Base-by-base conservation (phyloP, 768 basidiomycete species). In the Scleroderma bovista region DNA sequence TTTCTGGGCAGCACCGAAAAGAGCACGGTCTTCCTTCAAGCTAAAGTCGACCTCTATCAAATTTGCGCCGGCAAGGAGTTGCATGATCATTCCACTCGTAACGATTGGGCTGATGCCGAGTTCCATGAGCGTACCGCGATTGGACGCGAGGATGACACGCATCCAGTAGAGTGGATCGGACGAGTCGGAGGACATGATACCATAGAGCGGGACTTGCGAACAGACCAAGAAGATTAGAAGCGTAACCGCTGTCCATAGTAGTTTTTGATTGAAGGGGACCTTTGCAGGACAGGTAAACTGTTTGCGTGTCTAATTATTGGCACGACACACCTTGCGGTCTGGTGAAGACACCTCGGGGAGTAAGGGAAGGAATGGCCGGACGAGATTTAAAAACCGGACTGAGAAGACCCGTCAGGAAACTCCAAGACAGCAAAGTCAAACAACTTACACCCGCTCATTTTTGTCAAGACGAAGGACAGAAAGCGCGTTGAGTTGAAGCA, bases 61-160 rank as follows among this genome's bases (percentile, higher is more conserved):
- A 69, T 93, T 97, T 36, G 96, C 95, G 49, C 96, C 96, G 16
- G 95, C 93, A 54, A 99, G 79, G 39, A 99, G 85, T 71, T 99
- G 96, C 91, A 99, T 98, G 70, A 97, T 99, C 95, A 97, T 98
- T 62, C 96, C 96, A 46, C 88, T 90, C 10, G 96, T 99, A 67
- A 98, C 83, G 64, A 98, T 96, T 36, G 96, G 96, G 24, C 85
- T 94, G 60, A 98, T 98, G 52, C 96, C 95, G 53, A 99, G 83
- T 72, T 99, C 96, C 96, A 99, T 99, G 54, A 98, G 85, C 1
- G 96, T 98, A 56, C 96, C 96, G 52, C 95, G 83, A 75, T 98
- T 98, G 7, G 93, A 96, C 20, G 96, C 95, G 53, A 99, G 82
- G 72, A 99, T 98, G 74, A 95, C 95, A 72, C 95, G 90, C 88